phyloP scores from a whole-genome alignment of 2,329 filamentous ascomycete species.

The Diaporthe ilicicola region DNA sequence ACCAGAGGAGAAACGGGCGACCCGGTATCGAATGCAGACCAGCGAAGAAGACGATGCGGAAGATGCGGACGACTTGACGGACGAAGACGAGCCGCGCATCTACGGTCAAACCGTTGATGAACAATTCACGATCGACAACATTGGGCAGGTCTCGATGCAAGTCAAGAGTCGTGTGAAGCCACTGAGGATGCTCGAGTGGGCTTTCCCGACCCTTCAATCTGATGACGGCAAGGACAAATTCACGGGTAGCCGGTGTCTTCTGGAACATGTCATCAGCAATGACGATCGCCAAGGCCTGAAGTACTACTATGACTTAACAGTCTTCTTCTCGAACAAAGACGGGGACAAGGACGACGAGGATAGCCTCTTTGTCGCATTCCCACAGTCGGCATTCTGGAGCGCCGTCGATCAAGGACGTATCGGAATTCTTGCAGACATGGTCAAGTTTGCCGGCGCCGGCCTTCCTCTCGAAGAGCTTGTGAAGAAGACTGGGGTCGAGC shows the following conservation, averaged over 20 bases:
- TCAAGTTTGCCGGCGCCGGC: constrained; percentile 72
- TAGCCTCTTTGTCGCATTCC: constrained; percentile 48
- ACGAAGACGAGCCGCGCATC: constrained; percentile 51
- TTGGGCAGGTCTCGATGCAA: constrained; percentile 73
- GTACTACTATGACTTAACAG: constrained; percentile 64
- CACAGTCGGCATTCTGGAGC: constrained; percentile 49
- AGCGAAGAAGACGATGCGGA: constrained; percentile 49
- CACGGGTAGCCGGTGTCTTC: constrained; percentile 39
- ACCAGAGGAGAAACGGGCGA: constrained; percentile 60
- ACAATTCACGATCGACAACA: constrained; percentile 77
- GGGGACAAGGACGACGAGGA: constrained; percentile 46
- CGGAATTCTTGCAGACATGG: constrained; percentile 68
- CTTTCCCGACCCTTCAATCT: constrained; percentile 45
- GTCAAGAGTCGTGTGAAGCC: constrained; percentile 72
- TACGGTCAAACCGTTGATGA: constrained; percentile 68
- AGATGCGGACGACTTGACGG: constrained; percentile 47
- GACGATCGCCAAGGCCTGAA: constrained; percentile 64
- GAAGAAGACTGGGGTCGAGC: constrained; percentile 69
- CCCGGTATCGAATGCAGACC: constrained; percentile 56
- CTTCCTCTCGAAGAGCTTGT: constrained; percentile 74
- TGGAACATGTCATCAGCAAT: constrained; percentile 56
- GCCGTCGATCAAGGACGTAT: constrained; percentile 60
- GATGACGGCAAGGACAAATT: constrained; percentile 42
- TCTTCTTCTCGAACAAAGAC: constrained; percentile 52
- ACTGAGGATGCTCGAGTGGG: constrained; percentile 56